A percentile compares a stretch with the other conserved stretches of the same genome.
These are phyloP conservation scores for Colletotrichum musae DNA, from an alignment of 2,329 filamentous ascomycete species.

Conservation along the genomic window DNA sequence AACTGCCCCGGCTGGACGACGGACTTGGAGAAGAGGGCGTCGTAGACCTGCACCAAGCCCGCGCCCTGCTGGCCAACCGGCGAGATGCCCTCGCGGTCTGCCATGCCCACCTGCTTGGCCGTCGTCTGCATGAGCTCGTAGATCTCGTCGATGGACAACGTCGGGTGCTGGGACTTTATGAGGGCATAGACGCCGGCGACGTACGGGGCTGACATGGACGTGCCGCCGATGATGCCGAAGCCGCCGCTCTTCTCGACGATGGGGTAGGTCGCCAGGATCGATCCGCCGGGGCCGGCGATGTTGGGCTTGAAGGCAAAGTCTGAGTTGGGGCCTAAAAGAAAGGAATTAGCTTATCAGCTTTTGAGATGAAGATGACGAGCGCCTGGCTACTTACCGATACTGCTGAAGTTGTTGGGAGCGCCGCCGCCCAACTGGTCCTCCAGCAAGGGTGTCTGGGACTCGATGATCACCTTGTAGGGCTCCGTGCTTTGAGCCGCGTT, in stretches of 20 bases:
- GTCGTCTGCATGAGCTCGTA: conserved; percentile 49
- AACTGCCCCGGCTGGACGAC: conserved; percentile 68
- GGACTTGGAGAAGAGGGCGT: conserved; percentile 23
- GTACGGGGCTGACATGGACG: conserved; percentile 55
- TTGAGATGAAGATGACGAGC: no score
- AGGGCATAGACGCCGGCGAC: conserved; percentile 52
- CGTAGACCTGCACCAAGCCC: conserved; percentile 32
- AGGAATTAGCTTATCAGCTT: no score
- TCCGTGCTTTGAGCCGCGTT: not conserved
- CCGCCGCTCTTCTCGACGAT: conserved; percentile 44
- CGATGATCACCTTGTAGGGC: conserved; percentile 17
- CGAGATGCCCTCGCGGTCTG: conserved; percentile 4
- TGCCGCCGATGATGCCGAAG: conserved; percentile 53
- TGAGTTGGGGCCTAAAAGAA: conserved; percentile 35
- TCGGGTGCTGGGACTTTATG: conserved; percentile 50
- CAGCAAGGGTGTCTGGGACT: conserved; percentile 16
- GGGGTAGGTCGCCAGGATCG: conserved; percentile 53
- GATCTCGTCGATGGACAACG: conserved; percentile 47
- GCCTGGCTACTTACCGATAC: no score
- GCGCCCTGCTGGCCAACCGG: conserved; percentile 36
- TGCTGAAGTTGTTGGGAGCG: conserved; percentile 36
- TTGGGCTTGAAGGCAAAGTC: conserved; percentile 48
- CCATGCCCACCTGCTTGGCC: conserved; percentile 46
- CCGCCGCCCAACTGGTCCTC: conserved; percentile 32
- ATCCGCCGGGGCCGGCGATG: conserved; percentile 52